Percentiles rank a stretch among this genome's conserved stretches.
phyloP scores from a whole-genome alignment of 2,329 filamentous ascomycete species.

The Aureobasidium sp. region DNA sequence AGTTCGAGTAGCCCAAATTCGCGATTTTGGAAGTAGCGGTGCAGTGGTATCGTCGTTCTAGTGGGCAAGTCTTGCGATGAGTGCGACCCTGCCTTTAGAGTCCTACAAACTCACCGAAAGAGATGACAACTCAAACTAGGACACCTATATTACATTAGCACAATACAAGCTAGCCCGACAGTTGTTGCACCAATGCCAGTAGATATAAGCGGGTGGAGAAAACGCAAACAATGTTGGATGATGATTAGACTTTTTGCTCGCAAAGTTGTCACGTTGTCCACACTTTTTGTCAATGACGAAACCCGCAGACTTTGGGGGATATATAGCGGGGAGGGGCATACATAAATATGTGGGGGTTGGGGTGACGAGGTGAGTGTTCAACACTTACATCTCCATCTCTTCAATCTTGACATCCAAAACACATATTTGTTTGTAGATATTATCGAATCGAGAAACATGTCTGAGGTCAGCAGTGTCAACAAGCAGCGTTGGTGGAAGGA shows the following conservation, averaged over 20 bases:
- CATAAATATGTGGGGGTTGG: neutral
- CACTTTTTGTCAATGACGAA: neutral
- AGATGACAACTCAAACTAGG: no score
- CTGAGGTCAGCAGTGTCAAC: neutral
- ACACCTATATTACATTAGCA: no score
- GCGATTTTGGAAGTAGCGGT: neutral
- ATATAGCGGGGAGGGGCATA: neutral
- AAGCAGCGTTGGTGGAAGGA: conserved; percentile 30
- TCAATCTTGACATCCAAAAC: neutral
- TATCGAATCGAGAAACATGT: neutral
- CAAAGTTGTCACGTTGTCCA: no score
- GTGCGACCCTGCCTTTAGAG: neutral
- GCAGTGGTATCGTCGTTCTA: neutral
- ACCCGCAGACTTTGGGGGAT: neutral
- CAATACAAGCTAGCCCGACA: no score
- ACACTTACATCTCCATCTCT: neutral
- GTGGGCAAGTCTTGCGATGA: neutral
- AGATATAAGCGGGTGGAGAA: no score
- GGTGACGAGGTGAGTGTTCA: neutral
- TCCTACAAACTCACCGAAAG: no score
- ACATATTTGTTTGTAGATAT: neutral
- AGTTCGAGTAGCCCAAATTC: no score
- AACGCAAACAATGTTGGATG: no score
- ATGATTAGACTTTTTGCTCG: no score
- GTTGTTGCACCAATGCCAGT: no score